Evolutionary conservation across 2,329 filamentous ascomycete genomes (phyloP).

Genomic region (Exophiala sp.): DNA sequence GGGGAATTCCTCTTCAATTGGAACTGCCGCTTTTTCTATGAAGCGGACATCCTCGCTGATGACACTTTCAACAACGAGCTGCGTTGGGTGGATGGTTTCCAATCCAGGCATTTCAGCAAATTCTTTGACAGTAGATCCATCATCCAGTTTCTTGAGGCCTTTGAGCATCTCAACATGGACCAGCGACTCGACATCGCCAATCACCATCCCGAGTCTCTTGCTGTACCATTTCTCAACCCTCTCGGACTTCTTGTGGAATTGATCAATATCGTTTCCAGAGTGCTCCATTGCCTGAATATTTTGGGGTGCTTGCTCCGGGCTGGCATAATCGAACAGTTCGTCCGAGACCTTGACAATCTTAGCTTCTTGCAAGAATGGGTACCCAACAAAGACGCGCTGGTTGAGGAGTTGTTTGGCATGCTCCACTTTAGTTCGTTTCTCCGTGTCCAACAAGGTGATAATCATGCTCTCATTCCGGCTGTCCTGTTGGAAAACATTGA

Average conservation of each 20-base stretch:
- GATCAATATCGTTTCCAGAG: slow-evolving; percentile 66
- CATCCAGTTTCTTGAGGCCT: slow-evolving; percentile 81
- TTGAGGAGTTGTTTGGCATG: slow-evolving; percentile 74
- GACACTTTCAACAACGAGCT: slow-evolving; percentile 84
- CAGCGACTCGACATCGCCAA: slow-evolving; percentile 79
- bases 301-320: slow-evolving; percentile 57
- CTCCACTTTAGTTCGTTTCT: slow-evolving; percentile 62
- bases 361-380: slow-evolving; percentile 91
- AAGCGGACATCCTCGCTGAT: slow-evolving; percentile 89
- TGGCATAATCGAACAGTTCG: slow-evolving; percentile 81
- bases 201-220: slow-evolving; percentile 81
- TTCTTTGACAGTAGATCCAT: slow-evolving; percentile 86
- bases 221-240: slow-evolving; percentile 82
- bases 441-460: slow-evolving; percentile 71
- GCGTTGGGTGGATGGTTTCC: slow-evolving; percentile 84
- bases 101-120: slow-evolving; percentile 80
- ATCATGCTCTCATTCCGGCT: slow-evolving; percentile 96
- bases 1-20: slow-evolving; percentile 88
- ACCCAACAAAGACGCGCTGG: slow-evolving; percentile 81
- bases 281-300: slow-evolving; percentile 66
- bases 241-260: slow-evolving; percentile 77
- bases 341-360: slow-evolving; percentile 85
- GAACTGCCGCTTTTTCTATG: slow-evolving; percentile 78
- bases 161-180: slow-evolving; percentile 92
- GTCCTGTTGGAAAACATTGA: slow-evolving; percentile 92